Percentiles rank a stretch among this genome's conserved stretches.
Evolutionary conservation across 148 eudicot genomes (phyloP).

Genomic region (Rhododendron williamsianum): DNA sequence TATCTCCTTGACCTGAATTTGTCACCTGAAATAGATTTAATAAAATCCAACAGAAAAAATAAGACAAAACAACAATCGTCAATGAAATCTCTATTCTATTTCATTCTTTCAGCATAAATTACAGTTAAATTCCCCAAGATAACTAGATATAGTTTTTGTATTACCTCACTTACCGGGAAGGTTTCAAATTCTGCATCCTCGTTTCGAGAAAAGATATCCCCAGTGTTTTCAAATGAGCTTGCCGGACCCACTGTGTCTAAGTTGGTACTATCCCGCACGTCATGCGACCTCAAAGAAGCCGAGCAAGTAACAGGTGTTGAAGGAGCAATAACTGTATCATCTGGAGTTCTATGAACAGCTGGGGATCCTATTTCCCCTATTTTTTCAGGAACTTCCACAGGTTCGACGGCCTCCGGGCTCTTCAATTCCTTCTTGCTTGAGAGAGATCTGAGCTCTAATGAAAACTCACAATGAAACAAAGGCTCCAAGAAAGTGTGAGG

Average conservation of each 20-base stretch:
- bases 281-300: constrained; percentile 35
- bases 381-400: constrained; percentile 22
- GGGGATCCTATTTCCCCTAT: constrained; percentile 15
- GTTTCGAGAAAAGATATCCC: constrained; percentile 10
- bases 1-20: constrained; percentile 39
- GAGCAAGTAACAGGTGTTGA: constrained; percentile 56
- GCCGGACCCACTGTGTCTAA: constrained; percentile 37
- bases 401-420: constrained; percentile 24
- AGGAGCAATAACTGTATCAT: constrained; percentile 53
- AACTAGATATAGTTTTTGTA: not conserved
- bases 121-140: not conserved
- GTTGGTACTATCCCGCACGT: constrained; percentile 22
- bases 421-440: constrained; percentile 14
- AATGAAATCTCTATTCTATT: too few relatives aligned
- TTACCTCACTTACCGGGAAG: constrained; percentile 51
- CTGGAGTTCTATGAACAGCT: constrained; percentile 11
- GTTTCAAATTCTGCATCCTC: constrained; percentile 28
- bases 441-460: constrained; percentile 22
- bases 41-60: not conserved
- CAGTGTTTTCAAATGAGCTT: constrained; percentile 28
- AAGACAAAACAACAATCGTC: not conserved
- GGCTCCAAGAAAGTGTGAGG: constrained; percentile 51
- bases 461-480: constrained; percentile 55
- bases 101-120: not conserved
- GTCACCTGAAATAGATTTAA: constrained; percentile 30